phyloP scores from a whole-genome alignment of 805 yeast genomes.

The Pichia phayaonensis region DNA sequence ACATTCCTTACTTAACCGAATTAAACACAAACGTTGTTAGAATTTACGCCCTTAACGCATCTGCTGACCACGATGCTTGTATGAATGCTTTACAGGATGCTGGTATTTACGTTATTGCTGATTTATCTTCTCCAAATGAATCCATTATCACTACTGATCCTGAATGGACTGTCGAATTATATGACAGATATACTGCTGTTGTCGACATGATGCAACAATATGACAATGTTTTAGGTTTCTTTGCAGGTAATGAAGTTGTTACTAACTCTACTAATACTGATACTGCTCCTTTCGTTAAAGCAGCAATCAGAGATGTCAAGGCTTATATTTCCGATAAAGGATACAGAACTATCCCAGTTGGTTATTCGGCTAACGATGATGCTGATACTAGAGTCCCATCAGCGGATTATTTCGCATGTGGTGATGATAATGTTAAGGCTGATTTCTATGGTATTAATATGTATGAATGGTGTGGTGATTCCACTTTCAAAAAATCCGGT shows the following conservation, averaged over 20 bases:
- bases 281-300: constrained; percentile 92
- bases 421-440: constrained; percentile 53
- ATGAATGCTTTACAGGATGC: constrained; percentile 70
- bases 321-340: constrained; percentile 56
- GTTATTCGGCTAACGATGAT: constrained; percentile 90
- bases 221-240: constrained; percentile 82
- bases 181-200: constrained; percentile 71
- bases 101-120: constrained; percentile 88
- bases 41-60: constrained; percentile 78
- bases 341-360: constrained; percentile 83
- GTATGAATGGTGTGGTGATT: constrained; percentile 82
- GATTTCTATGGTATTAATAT: constrained; percentile 82
- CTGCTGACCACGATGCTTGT: constrained; percentile 65
- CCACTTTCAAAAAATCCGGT: constrained; percentile 56
- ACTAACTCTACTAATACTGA: constrained; percentile 76
- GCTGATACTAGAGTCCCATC: constrained; percentile 66
- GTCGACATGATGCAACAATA: constrained; percentile 74
- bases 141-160: constrained; percentile 78
- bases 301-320: constrained; percentile 88
- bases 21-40: constrained; percentile 73
- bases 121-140: constrained; percentile 74
- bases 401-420: constrained; percentile 85
- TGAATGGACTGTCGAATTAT: constrained; percentile 64
- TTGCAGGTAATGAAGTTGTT: constrained; percentile 96
- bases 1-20: constrained; percentile 64